Evolutionary conservation across 805 yeast species (phyloP).

Genomic region (Candida lessepsii): DNA sequence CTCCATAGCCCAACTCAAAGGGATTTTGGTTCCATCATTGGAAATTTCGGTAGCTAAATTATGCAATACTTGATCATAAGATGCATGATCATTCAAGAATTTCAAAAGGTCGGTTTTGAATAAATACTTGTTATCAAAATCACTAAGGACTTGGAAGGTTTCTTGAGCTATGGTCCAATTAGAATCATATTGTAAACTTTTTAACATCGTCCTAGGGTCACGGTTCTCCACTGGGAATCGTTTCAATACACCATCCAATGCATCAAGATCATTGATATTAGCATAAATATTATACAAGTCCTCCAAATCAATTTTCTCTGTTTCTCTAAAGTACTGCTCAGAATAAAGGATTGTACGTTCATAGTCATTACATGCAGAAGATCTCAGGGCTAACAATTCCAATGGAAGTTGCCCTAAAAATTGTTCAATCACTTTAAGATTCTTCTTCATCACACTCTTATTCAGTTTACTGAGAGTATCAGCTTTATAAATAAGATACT

Average conservation of each 20-base stretch:
- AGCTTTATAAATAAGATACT: conserved; percentile 17
- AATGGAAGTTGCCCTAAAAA: conserved; percentile 62
- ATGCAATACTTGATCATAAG: conserved; percentile 62
- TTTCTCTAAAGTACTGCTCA: conserved; percentile 66
- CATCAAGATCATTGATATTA: conserved; percentile 83
- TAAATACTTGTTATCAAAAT: conserved; percentile 33
- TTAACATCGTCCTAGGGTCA: conserved; percentile 60
- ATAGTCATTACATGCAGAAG: conserved; percentile 79
- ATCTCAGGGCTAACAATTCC: conserved; percentile 68
- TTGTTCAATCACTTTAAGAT: conserved; percentile 32
- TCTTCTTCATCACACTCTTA: conserved; percentile 18
- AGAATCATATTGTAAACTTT: conserved; percentile 79
- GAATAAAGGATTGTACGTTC: conserved; percentile 84
- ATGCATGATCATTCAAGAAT: conserved; percentile 73
- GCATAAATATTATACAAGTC: conserved; percentile 81
- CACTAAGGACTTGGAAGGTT: conserved; percentile 68
- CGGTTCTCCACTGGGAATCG: conserved; percentile 66
- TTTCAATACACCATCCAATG: conserved; percentile 81
- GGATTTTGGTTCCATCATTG: conserved; percentile 25
- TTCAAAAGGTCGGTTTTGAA: conserved; percentile 57
- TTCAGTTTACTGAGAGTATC: conserved; percentile 6
- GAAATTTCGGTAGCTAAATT: conserved; percentile 42
- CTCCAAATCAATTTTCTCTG: conserved; percentile 18
- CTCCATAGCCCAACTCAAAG: conserved; percentile 58
- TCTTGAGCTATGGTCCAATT: conserved; percentile 87